Base-by-base conservation (phyloP, 2,329 filamentous ascomycete species). In the Cladophialophora immunda region DNA sequence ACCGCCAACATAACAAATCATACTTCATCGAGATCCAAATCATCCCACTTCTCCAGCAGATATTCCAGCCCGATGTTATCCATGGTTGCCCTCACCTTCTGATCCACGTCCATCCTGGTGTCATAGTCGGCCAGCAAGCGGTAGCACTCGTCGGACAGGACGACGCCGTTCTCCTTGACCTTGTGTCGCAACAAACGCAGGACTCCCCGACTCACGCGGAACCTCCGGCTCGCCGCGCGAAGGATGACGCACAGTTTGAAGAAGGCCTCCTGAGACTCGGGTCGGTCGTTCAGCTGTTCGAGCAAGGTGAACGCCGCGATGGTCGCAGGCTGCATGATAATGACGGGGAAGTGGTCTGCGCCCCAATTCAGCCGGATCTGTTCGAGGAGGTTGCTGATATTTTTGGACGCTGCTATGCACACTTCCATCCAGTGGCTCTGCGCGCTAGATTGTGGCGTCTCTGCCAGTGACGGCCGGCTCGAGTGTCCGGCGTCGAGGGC, bases 21-120 rank as follows among this genome's bases (percentile, higher is more conserved):
- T 11, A 45, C 34, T 30, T 55, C 62, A 8, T 70, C 53, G 8
- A 70, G 56, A 32, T 68, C 60, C 29, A 76, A 29, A 25, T 68
- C 62, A 55, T 74, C 73, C 74, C 74, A 77, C 61, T 76, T 76
- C 54, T 74, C 70, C 22, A 77, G 60, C 62, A 76, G 74, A 38
- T 65, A 67, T 54, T 77, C 75, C 63, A 77, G 13, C 55, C 72
- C 71, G 15, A 70, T 54, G 50, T 68, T 64, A 17, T 68, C 64
- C 11, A 61, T 50, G 5, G 45, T 59, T 8, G 9, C 58, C 34
- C 62, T 15, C 56, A 45, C 9, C 36, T 56, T 17, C 66, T 60
- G 2, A 64, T 64, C 38, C 55, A 66, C 47, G 75, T 75, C 29
- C 75, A 70, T 65, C 22, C 17, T 11, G 70, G 69, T 9, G 64